These are phyloP conservation scores for Phytophthora uliginosa DNA, from an alignment of 352 stramenopile species.

Conservation along the genomic window DNA sequence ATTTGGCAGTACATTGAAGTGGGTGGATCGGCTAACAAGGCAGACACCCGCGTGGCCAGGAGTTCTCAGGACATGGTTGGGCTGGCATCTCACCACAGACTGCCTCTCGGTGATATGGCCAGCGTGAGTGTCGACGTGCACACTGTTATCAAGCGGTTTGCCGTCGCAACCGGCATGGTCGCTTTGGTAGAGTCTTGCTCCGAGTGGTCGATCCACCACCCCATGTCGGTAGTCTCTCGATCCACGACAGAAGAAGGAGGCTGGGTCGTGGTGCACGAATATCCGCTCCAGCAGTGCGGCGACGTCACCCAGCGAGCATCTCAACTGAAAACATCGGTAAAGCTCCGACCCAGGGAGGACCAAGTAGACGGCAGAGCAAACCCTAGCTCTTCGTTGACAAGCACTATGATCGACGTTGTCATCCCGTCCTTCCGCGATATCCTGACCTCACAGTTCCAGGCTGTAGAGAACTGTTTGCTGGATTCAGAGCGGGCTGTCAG, in stretches of 20 bases:
- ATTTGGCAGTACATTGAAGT: conserved; percentile 26
- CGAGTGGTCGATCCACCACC: conserved; percentile 21
- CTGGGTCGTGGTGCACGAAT: conserved; percentile 13
- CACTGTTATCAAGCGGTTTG: conserved; percentile 19
- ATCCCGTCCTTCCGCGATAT: conserved; percentile 27
- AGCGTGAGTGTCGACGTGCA: conserved; percentile 14
- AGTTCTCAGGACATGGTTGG: conserved; percentile 8
- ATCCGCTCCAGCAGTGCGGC: neutral
- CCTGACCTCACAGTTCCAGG: conserved; percentile 22
- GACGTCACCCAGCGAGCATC: conserved; percentile 5
- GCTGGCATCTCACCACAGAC: conserved; percentile 5
- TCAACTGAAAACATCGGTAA: conserved; percentile 21
- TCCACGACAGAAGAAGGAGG: conserved; percentile 23
- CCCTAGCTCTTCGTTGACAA: conserved; percentile 9
- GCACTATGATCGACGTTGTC: conserved; percentile 28
- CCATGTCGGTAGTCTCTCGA: conserved; percentile 1
- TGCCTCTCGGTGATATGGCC: conserved; percentile 1
- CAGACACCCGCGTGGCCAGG: neutral
- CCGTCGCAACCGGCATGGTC: conserved; percentile 7
- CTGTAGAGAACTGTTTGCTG: conserved; percentile 17
- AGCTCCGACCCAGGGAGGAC: conserved; percentile 14
- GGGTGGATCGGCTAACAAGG: neutral
- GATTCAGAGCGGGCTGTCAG: neutral
- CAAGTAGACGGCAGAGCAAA: neutral
- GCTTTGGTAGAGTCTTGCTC: conserved; percentile 19